These are phyloP conservation scores for Medicago ruthenica DNA, from an alignment of 306 rosid genomes.

Conservation along the genomic window DNA sequence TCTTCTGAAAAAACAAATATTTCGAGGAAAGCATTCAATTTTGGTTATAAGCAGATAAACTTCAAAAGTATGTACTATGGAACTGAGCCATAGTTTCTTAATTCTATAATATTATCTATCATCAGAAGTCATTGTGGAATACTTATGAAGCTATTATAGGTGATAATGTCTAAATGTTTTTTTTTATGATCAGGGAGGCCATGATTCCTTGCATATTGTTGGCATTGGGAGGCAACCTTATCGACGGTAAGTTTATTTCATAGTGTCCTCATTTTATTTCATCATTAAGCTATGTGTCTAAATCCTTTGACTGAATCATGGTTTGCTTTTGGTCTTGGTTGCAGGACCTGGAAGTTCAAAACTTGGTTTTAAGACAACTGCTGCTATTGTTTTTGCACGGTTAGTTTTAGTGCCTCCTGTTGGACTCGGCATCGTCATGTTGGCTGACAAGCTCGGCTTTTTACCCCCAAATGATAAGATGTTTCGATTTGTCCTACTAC, in stretches of 20 bases:
- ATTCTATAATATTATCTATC: neutral
- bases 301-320: constrained; percentile 23
- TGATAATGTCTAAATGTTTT: constrained; percentile 41
- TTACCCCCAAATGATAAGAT: constrained; percentile 84
- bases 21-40: constrained; percentile 2
- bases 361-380: constrained; percentile 87
- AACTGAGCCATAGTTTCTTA: constrained; percentile 17
- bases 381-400: constrained; percentile 78
- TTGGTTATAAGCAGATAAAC: constrained; percentile 17
- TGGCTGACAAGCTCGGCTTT: constrained; percentile 98
- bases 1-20: neutral
- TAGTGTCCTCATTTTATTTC: neutral
- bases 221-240: constrained; percentile 97
- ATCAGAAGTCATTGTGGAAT: neutral
- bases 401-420: constrained; percentile 86
- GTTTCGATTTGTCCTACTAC: constrained; percentile 90
- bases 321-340: constrained; percentile 35
- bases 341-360: constrained; percentile 98
- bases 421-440: constrained; percentile 85
- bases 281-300: neutral
- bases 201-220: constrained; percentile 99
- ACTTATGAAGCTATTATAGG: constrained; percentile 25
- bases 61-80: constrained; percentile 18
- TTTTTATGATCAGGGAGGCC: constrained; percentile 85
- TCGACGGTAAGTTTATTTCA: constrained; percentile 73